These are phyloP conservation scores for Aspergillus fischeri DNA, from an alignment of 2,329 filamentous ascomycete species.

Conservation along the genomic window DNA sequence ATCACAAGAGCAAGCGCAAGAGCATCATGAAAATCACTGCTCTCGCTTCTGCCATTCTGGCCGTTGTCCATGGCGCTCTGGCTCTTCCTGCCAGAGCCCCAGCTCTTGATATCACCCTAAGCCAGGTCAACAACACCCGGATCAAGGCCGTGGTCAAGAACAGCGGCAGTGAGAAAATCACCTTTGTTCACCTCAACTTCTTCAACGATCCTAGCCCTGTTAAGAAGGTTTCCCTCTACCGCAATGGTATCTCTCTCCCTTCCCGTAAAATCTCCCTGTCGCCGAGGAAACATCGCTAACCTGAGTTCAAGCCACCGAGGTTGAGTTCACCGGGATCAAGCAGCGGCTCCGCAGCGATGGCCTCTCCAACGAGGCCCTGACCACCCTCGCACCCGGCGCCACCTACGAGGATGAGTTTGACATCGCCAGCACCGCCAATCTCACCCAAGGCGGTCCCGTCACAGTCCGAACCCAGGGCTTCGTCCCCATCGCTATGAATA, in stretches of 20 bases:
- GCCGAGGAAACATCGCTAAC: slow-evolving; percentile 5
- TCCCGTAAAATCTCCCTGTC: no score
- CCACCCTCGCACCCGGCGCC: slow-evolving; percentile 27
- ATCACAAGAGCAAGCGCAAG: background rate
- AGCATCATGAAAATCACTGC: slow-evolving; percentile 19
- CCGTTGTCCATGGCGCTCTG: slow-evolving; percentile 15
- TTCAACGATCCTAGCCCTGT: slow-evolving; percentile 33
- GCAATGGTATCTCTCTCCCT: slow-evolving; percentile 20
- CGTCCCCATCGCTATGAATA: slow-evolving; percentile 52
- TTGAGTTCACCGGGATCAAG: slow-evolving; percentile 32
- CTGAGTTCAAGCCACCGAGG: slow-evolving; percentile 19
- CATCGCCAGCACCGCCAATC: slow-evolving; percentile 36
- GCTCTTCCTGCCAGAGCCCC: slow-evolving; percentile 16
- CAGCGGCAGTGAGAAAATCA: slow-evolving; percentile 28
- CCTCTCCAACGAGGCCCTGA: slow-evolving; percentile 27
- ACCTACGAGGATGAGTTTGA: slow-evolving; percentile 31
- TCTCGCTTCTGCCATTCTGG: slow-evolving; percentile 19
- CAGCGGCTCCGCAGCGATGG: slow-evolving; percentile 22
- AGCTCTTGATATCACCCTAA: slow-evolving; percentile 29
- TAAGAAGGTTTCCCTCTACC: slow-evolving; percentile 33
- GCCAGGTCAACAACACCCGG: slow-evolving; percentile 26
- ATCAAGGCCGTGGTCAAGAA: slow-evolving; percentile 37
- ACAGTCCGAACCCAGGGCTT: slow-evolving; percentile 54
- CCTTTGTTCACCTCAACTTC: slow-evolving; percentile 35
- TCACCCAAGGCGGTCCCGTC: slow-evolving; percentile 49